Evolutionary conservation across 1,139 yeast species (phyloP).

Genomic region (Ogataea hybrid): DNA sequence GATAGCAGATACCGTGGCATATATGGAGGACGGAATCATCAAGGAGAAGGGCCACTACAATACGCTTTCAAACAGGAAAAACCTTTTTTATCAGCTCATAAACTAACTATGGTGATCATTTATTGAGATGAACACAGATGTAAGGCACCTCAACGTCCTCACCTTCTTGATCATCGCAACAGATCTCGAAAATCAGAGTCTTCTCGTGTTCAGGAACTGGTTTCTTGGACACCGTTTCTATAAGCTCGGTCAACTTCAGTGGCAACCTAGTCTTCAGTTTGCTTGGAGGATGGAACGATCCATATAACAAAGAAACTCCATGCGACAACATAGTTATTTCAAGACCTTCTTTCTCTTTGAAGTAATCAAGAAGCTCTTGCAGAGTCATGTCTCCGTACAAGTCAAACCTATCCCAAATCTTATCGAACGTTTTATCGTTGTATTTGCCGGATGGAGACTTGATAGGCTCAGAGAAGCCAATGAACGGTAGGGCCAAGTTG

Average conservation of each 20-base stretch:
- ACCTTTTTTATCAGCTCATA: slow-evolving; percentile 4
- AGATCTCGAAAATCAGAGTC: slow-evolving; percentile 80
- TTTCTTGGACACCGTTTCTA: slow-evolving; percentile 80
- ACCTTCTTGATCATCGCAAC: slow-evolving; percentile 88
- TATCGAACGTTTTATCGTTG: slow-evolving; percentile 77
- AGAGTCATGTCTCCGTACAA: slow-evolving; percentile 76
- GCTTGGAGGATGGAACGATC: slow-evolving; percentile 91
- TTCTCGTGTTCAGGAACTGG: slow-evolving; percentile 74
- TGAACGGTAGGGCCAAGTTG: slow-evolving; percentile 91
- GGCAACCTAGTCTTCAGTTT: slow-evolving; percentile 76
- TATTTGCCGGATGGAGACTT: slow-evolving; percentile 80
- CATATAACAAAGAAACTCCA: slow-evolving; percentile 86
- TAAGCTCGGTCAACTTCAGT: slow-evolving; percentile 67
- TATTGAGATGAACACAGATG: slow-evolving; percentile 54
- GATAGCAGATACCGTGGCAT: slow-evolving; percentile 42
- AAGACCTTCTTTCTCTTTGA: slow-evolving; percentile 77
- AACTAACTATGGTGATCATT: slow-evolving; percentile 3
- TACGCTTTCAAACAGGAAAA: slow-evolving; percentile 1
- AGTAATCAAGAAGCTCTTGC: slow-evolving; percentile 70
- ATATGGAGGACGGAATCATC: slow-evolving; percentile 42
- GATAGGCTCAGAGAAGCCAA: slow-evolving; percentile 96
- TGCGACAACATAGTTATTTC: slow-evolving; percentile 89
- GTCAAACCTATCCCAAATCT: slow-evolving; percentile 94
- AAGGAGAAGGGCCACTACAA: slow-evolving; percentile 3
- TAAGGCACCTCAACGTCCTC: slow-evolving; percentile 97